Evolutionary conservation across 1,284 basidiomycete genomes (phyloP), one percentile per base, ranked within the genome.

Genomic region (Heterobasidion irregulare): DNA sequence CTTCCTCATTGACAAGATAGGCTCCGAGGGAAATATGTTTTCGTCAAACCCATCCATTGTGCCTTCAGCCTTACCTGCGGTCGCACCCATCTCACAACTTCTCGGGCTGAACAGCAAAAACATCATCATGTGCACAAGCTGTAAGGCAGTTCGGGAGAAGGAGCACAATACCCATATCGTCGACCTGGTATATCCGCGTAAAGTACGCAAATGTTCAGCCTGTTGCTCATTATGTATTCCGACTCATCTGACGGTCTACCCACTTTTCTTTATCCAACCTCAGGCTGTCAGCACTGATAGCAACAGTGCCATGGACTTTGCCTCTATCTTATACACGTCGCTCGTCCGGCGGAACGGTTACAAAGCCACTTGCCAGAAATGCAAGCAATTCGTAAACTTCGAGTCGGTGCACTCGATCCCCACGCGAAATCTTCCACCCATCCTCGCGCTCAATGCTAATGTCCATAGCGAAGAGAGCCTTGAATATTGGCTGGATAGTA

Each of bases 131-230:
- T 98, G 97, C 68, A 69, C 77, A 59, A 80, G 75, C 56, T 98
- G 96, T 70, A 84, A 87, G 55, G 76, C 79, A 6, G 73, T 82
- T 8, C 74, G 83, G 52, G 80, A 83, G 60, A 89, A 94, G 65
- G 84, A 88, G 54, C 82, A 84, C 54, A 78, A 86, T 68, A 80
- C 86, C 0, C 89, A 94, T 67, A 76, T 92, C 18, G 69, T 98
- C n/a, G 96, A 99, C 65, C 69, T 99, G 63, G 72, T 85, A 16
- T 98, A 98, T 69, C 92, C 94, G 6, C 82, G 88, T 56, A 90
- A 86, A 71, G 89, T 91, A 49, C 54, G 72, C 16, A 47, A 38
- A 26, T 19, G 47, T 49, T 51, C 32, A 32, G 35, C 36, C 10
- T 16, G 19, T 8, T 12, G 13, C 38, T n/a, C 45, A 5, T 32